phyloP scores from a whole-genome alignment of 2,329 filamentous ascomycete genomes.

The Xylaria sp. region DNA sequence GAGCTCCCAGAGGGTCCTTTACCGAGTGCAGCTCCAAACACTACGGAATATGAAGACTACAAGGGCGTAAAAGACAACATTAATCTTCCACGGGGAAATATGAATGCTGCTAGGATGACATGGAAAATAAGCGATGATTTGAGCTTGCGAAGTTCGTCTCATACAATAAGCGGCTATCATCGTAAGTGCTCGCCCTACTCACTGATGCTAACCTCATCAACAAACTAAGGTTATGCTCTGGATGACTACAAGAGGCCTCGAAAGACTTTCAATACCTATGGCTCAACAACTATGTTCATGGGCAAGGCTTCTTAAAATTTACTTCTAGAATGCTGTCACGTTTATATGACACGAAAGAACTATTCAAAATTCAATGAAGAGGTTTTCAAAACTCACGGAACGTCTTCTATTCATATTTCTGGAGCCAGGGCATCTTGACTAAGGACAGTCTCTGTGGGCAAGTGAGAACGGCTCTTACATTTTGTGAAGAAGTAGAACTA shows the following conservation, averaged over 20 bases:
- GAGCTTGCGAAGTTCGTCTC: conserved; percentile 19
- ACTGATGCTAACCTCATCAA: background rate
- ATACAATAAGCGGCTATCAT: background rate
- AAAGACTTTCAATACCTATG: too few species aligned
- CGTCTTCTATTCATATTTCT: background rate
- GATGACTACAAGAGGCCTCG: background rate
- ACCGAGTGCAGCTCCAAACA: background rate
- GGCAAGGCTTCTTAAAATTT: too few species aligned
- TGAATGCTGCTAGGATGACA: conserved; percentile 8
- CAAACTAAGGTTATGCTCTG: background rate
- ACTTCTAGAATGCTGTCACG: background rate
- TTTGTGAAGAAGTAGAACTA: background rate
- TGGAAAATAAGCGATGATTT: conserved; percentile 19
- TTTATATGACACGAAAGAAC: background rate
- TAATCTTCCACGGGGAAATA: conserved; percentile 17
- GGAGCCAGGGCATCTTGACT: background rate
- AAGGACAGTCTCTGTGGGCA: background rate
- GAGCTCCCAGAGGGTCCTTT: background rate
- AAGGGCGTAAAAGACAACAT: conserved; percentile 13
- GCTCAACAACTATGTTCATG: too few species aligned
- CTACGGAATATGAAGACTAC: conserved; percentile 11
- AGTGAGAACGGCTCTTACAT: too few species aligned
- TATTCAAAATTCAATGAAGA: background rate
- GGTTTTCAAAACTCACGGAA: background rate
- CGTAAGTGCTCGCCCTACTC: background rate